Evolutionary conservation across 352 stramenopile species (phyloP), one percentile per base, ranked within the genome.

Genomic region (Blastocystis sp.): DNA sequence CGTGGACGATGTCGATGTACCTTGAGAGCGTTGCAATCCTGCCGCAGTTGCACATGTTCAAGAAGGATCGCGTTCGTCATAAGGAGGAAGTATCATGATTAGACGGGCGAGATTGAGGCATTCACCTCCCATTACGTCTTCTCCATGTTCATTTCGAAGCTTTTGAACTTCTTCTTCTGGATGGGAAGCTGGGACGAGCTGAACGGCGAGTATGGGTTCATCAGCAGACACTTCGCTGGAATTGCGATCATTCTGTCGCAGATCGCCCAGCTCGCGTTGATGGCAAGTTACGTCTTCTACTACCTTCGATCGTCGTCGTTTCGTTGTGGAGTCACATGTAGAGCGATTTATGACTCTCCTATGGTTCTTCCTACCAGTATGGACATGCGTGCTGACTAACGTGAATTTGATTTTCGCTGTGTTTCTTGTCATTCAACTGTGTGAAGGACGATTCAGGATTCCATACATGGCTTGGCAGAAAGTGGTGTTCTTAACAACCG

Each of bases 161-260:
- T 98, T 78, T 93, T 98, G 92, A 96, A 98, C 91, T 94, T 98
- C 80, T 94, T 98, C 77, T 99, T 99, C 92, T 99, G 96, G 97
- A 95, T 98, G 90, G 98, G 96, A 91, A 98, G 95, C 90, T 99
- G 98, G 93, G 95, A 98, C 90, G 97, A 99, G 93, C 93, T 99
- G 10, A 94, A 95, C 39, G 96, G 96, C 90, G 71, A 51, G 4
- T 74, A 74, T 33, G 65, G 65, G 1, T 88, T 74, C 62, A 78
- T 88, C 62, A 78, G 62, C 65, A 59, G 31, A 4, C 78, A 88
- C 37, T 88, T 88, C 33, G 78, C 78, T 6, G 78, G 78, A 41
- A 26, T 78, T 3, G 41, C 55, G 24, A 78, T 88, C 59, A 78
- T 88, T 67, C 95, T 98, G 71, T 96, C 95, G 24, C 94, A 98